These are phyloP conservation scores for Kentomonas sorsogonicus DNA, from an alignment of 208 protist genomes.

Conservation along the genomic window DNA sequence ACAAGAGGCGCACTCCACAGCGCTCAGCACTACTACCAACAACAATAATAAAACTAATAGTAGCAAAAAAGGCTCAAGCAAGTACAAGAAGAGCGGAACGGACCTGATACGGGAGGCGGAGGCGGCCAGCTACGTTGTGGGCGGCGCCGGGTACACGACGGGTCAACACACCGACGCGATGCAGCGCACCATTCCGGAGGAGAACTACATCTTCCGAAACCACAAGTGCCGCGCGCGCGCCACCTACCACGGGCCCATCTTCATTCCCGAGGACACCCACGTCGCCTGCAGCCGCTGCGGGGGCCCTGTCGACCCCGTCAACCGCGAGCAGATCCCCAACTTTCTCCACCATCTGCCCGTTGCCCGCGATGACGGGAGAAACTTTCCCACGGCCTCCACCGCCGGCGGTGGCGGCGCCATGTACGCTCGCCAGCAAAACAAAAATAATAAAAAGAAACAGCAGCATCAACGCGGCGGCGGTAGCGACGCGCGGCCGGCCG, in stretches of 20 bases:
- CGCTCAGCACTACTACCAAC: no score
- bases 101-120: background rate
- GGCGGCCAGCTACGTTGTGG: background rate
- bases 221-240: constrained; percentile 35
- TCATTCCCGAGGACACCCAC: constrained; percentile 64
- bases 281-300: constrained; percentile 60
- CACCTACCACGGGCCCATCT: constrained; percentile 60
- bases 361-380: no score
- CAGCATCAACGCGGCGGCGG: no score
- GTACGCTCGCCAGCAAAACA: no score
- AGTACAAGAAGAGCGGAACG: background rate
- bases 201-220: constrained; percentile 42
- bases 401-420: no score
- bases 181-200: constrained; percentile 47
- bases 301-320: constrained; percentile 67
- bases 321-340: constrained; percentile 56
- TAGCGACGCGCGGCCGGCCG: constrained; percentile 40
- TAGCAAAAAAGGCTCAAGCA: background rate
- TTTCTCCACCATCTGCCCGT: no score
- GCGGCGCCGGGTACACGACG: constrained; percentile 11
- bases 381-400: no score
- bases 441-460: no score
- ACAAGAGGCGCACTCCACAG: no score
- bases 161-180: constrained; percentile 30
- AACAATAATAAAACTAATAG: background rate